Base-by-base conservation (phyloP, 352 stramenopile species). In the Phytophthora multivora region DNA sequence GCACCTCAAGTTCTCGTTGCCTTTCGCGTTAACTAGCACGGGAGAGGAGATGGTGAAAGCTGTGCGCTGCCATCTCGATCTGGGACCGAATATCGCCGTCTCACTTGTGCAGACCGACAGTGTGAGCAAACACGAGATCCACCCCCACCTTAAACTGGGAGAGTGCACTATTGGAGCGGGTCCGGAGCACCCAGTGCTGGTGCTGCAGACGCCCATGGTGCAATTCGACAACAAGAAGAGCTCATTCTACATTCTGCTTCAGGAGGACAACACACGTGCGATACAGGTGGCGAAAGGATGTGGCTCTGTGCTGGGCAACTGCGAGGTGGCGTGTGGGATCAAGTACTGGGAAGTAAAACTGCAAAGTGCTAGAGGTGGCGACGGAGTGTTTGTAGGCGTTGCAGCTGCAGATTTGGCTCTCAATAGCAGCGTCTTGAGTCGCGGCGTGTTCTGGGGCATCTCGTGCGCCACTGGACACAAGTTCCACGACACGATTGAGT, bases 301-400 rank as follows among this genome's bases (percentile, higher is more conserved):
- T 51, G 82, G 79, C 5, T 87, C 80, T 0, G 75, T 93, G 6
- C 45, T 92, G 15, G 80, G 80, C 38, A 89, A 82, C 33, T 73
- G 59, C 9, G 71, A 87, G 21, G 63, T 91, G 11, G 51, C 66
- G 10, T 78, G 79, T 50, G 86, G 83, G 3, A 73, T 92, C 54
- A 93, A 92, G 69, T 95, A 95, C 67, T 95, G 86, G 86, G 83
- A 95, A 54, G 79, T 90, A 9, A 57, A 88, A 57, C 50, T 95
- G 15, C 47, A 83, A 16, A 81, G 64, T 21, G 61, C 79, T 6
- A 61, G 68, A 18, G 69, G 71, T 19, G 83, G 83, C 12, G 82
- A 93, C 35, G 86, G 86, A 19, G 75, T 95, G 28, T 92, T 95
- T 49, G 39, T 93, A 0, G 86, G 83, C 13, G 77, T 95, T 1